These are phyloP conservation scores for Trametes cingulata DNA, from an alignment of 768 basidiomycete species.

Conservation along the genomic window DNA sequence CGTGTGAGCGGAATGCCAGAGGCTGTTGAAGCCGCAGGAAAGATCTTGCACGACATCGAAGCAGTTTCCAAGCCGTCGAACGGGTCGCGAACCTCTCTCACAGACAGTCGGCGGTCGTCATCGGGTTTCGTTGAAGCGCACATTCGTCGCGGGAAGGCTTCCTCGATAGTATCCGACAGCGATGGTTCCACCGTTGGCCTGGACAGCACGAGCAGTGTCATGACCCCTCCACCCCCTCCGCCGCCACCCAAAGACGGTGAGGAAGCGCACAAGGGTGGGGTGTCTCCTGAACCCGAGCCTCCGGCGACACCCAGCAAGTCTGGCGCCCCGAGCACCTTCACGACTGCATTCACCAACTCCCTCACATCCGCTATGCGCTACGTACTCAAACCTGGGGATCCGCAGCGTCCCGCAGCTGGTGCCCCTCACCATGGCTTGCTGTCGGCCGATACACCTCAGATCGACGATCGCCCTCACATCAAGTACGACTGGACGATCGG, in stretches of 20 bases:
- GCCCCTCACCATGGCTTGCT: slow-evolving; percentile 56
- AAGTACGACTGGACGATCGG: slow-evolving; percentile 82
- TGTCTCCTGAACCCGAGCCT: slow-evolving; percentile 4
- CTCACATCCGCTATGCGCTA: slow-evolving; percentile 61
- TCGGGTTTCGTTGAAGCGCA: slow-evolving; percentile 39
- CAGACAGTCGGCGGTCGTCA: slow-evolving; percentile 17
- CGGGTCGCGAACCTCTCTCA: slow-evolving; percentile 25
- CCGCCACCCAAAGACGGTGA: slow-evolving; percentile 17
- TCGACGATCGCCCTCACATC: slow-evolving; percentile 78
- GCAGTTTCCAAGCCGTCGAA: slow-evolving; percentile 25
- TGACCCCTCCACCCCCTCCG: slow-evolving; percentile 23
- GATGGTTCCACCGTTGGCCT: slow-evolving; percentile 37
- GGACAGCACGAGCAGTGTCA: slow-evolving; percentile 15
- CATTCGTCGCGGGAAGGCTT: slow-evolving; percentile 40
- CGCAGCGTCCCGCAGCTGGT: slow-evolving; percentile 29
- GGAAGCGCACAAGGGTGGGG: background rate
- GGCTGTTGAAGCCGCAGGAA: slow-evolving; percentile 41
- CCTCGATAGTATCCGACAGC: slow-evolving; percentile 45
- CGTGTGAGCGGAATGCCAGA: slow-evolving; percentile 42
- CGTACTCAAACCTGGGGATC: slow-evolving; percentile 44
- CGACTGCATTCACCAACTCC: slow-evolving; percentile 53
- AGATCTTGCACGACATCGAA: slow-evolving; percentile 48
- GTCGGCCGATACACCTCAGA: slow-evolving; percentile 37
- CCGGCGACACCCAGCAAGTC: slow-evolving; percentile 2
- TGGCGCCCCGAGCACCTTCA: slow-evolving; percentile 13